Conservation (phyloP, 495 filamentous ascomycete species). For the Chaetomium tenue region DNA sequence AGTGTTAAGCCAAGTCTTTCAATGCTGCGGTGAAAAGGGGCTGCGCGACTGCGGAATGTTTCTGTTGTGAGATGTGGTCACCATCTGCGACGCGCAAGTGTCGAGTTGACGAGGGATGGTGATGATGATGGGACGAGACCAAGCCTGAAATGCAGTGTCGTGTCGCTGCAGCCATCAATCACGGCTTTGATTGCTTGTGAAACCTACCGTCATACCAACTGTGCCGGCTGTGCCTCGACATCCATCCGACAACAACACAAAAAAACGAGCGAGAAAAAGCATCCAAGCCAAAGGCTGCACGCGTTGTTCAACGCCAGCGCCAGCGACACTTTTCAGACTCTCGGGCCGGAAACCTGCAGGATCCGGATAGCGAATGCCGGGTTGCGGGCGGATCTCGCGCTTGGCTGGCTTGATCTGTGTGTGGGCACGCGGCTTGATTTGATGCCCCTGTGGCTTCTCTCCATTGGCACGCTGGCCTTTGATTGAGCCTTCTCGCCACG, state of each 20-base stretch:
- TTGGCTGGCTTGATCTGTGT: conserved; percentile 6
- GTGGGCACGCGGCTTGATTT: conserved; percentile 16
- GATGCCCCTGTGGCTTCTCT: conserved; percentile 16
- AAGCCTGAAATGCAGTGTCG: conserved; percentile 3
- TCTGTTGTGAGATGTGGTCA: conserved; percentile 6
- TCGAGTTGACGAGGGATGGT: neutral
- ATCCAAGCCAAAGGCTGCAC: neutral
- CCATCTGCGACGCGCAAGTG: neutral
- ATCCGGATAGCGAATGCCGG: conserved; percentile 16
- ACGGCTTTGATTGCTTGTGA: conserved; percentile 4
- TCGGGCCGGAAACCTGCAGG: conserved; percentile 9
- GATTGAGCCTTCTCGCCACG: conserved; percentile 16
- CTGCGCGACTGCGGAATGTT: neutral
- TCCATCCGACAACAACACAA: conserved; percentile 4
- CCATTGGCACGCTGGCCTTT: conserved; percentile 24
- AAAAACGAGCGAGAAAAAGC: neutral
- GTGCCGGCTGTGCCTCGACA: conserved; percentile 16
- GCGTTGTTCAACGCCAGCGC: conserved; percentile 7
- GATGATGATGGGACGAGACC: neutral
- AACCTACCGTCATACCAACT: neutral
- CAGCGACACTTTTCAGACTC: neutral
- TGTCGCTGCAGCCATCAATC: neutral
- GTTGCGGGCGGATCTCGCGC: conserved; percentile 5
- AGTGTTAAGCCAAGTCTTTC: neutral
- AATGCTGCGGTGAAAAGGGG: neutral